phyloP scores from a whole-genome alignment of 176 grass and related monocot genomes.

The Oryza officinalis region DNA sequence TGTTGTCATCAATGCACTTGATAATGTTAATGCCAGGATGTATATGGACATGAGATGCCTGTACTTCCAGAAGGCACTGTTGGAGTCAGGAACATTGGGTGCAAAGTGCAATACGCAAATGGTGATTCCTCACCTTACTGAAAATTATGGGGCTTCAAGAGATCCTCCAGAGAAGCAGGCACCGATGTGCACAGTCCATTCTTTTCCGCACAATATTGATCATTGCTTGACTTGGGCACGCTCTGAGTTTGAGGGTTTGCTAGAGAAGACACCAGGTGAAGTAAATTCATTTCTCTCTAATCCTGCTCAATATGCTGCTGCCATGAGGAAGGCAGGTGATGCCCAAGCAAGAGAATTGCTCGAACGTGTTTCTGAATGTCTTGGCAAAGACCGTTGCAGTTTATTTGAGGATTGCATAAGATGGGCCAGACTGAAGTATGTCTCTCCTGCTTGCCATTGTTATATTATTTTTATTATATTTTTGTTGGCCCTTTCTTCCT shows the following conservation, averaged over 20 bases:
- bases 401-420: slow-evolving; percentile 74
- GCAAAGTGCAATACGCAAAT: slow-evolving; percentile 79
- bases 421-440: slow-evolving; percentile 70
- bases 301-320: slow-evolving; percentile 47
- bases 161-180: slow-evolving; percentile 68
- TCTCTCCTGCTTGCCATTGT: slow-evolving; percentile 15
- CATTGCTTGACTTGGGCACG: slow-evolving; percentile 73
- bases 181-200: slow-evolving; percentile 71
- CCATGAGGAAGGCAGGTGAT: slow-evolving; percentile 64
- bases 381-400: slow-evolving; percentile 53
- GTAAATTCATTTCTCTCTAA: slow-evolving; percentile 64
- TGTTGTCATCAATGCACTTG: slow-evolving; percentile 75
- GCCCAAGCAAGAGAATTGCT: slow-evolving; percentile 65
- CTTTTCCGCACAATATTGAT: slow-evolving; percentile 76
- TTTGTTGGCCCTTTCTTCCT: neutral
- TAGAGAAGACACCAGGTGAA: slow-evolving; percentile 68
- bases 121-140: slow-evolving; percentile 74
- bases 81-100: slow-evolving; percentile 77
- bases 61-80: slow-evolving; percentile 79
- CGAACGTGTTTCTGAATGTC: slow-evolving; percentile 57
- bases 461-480: neutral
- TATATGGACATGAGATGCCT: slow-evolving; percentile 78
- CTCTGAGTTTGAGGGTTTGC: slow-evolving; percentile 65
- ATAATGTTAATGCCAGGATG: slow-evolving; percentile 76
- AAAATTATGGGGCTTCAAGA: slow-evolving; percentile 66